These are phyloP conservation scores for Haematococcus lacustris DNA, from an alignment of 139 green algal genomes.

Conservation along the genomic window DNA sequence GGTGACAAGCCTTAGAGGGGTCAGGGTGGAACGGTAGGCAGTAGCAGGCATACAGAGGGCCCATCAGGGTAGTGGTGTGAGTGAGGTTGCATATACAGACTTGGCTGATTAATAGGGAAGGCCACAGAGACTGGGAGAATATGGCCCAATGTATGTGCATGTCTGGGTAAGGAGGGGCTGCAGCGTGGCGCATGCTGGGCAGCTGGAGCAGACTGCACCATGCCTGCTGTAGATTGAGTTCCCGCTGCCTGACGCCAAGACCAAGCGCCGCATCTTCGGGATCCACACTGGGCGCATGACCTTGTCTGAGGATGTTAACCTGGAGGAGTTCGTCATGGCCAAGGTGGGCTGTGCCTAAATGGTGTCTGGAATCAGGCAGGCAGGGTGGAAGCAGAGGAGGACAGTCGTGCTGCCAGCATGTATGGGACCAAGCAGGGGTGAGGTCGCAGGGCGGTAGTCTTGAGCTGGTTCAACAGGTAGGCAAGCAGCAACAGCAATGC, in stretches of 20 bases:
- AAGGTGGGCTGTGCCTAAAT: conserved; percentile 26
- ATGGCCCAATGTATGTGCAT: not conserved
- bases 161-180: not conserved
- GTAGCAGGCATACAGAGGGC: no score
- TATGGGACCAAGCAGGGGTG: no score
- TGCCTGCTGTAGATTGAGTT: conserved; percentile 87
- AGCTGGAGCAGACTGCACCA: not conserved
- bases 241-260: conserved; percentile 96
- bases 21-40: no score
- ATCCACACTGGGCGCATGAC: conserved; percentile 89
- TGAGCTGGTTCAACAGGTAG: no score
- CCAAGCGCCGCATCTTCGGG: conserved; percentile 95
- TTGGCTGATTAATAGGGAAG: no score
- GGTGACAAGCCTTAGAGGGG: not conserved
- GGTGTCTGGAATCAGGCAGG: conserved; percentile 12
- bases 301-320: conserved; percentile 89
- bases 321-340: conserved; percentile 95
- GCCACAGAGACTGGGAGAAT: not conserved
- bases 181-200: not conserved
- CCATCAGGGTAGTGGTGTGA: no score
- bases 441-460: no score
- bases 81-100: no score
- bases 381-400: conserved; percentile 34
- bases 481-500: no score
- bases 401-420: no score